Evolutionary conservation across 2,329 filamentous ascomycete genomes (phyloP).

Genomic region (Drechslera avenae): DNA sequence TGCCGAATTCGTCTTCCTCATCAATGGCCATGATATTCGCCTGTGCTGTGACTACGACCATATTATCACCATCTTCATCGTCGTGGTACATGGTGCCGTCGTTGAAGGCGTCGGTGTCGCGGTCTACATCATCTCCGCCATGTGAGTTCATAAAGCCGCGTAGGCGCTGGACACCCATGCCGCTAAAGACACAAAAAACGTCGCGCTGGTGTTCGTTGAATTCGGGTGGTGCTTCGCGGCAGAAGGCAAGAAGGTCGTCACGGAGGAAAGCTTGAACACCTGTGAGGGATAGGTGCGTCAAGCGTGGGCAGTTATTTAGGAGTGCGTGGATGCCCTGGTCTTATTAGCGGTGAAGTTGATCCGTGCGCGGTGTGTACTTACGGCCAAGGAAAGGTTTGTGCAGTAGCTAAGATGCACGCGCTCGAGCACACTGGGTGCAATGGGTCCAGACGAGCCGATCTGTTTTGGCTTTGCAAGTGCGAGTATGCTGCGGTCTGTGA

Average conservation of each 20-base stretch:
- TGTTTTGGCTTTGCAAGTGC: conserved; percentile 75
- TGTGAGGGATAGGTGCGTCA: conserved; percentile 93
- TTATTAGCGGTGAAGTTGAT: conserved; percentile 9
- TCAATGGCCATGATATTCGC: conserved; percentile 50
- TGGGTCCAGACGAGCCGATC: conserved; percentile 59
- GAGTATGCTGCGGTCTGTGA: conserved; percentile 88
- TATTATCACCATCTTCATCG: conserved; percentile 41
- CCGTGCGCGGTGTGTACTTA: conserved; percentile 51
- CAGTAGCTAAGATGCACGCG: conserved; percentile 97
- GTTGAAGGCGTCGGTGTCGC: conserved; percentile 20
- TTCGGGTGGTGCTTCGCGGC: conserved; percentile 85
- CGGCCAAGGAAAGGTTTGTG: conserved; percentile 78
- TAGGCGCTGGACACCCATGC: conserved; percentile 77
- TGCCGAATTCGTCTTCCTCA: conserved; percentile 52
- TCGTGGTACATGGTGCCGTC: conserved; percentile 41
- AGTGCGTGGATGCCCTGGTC: conserved; percentile 83
- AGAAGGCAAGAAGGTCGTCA: conserved; percentile 82
- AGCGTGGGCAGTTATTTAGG: conserved; percentile 85
- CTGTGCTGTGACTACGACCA: conserved; percentile 45
- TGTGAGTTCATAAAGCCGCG: conserved; percentile 74
- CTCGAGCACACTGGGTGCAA: conserved; percentile 73
- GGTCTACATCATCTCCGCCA: conserved; percentile 21
- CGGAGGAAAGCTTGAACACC: conserved; percentile 89
- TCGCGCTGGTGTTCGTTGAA: conserved; percentile 95
- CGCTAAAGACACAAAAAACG: conserved; percentile 97